These are phyloP conservation scores for Claviceps sp. DNA, from an alignment of 2,329 filamentous ascomycete genomes.

Conservation along the genomic window DNA sequence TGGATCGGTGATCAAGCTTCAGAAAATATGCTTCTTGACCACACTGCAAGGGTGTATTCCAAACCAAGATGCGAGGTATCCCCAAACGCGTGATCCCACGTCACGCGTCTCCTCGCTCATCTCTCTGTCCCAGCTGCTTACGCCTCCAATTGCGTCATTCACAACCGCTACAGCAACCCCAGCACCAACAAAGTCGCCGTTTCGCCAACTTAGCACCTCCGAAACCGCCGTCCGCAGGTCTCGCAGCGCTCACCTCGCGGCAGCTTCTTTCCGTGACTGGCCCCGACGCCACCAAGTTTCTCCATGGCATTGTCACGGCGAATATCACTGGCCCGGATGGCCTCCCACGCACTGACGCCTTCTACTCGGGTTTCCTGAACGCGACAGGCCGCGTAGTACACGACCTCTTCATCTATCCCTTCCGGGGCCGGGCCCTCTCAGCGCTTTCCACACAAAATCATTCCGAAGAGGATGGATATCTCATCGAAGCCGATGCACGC, in stretches of 20 bases:
- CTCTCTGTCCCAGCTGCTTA: neutral
- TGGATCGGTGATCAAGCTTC: neutral
- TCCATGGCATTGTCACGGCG: slow-evolving; percentile 78
- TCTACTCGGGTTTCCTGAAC: slow-evolving; percentile 78
- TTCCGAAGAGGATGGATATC: slow-evolving; percentile 28
- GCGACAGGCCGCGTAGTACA: slow-evolving; percentile 72
- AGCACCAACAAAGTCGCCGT: slow-evolving; percentile 16
- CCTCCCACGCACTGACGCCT: slow-evolving; percentile 32
- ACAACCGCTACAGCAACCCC: neutral
- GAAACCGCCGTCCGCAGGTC: slow-evolving; percentile 30
- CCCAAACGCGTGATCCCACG: slow-evolving; percentile 12
- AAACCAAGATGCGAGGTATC: slow-evolving; percentile 1
- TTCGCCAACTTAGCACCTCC: slow-evolving; percentile 21
- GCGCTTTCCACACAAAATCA: slow-evolving; percentile 9
- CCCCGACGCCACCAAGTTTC: slow-evolving; percentile 65
- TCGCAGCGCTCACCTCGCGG: slow-evolving; percentile 54
- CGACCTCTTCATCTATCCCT: slow-evolving; percentile 81
- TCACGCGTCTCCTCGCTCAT: slow-evolving; percentile 14
- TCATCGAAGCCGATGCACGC: slow-evolving; percentile 70
- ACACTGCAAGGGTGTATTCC: neutral
- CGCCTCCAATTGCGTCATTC: slow-evolving; percentile 9
- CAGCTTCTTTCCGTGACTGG: slow-evolving; percentile 70
- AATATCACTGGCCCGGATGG: slow-evolving; percentile 25
- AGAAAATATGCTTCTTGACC: neutral
- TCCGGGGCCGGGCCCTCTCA: slow-evolving; percentile 17